These are phyloP conservation scores for Pontederia paniculata DNA, from an alignment of 176 grass and related monocot species.

Conservation along the genomic window DNA sequence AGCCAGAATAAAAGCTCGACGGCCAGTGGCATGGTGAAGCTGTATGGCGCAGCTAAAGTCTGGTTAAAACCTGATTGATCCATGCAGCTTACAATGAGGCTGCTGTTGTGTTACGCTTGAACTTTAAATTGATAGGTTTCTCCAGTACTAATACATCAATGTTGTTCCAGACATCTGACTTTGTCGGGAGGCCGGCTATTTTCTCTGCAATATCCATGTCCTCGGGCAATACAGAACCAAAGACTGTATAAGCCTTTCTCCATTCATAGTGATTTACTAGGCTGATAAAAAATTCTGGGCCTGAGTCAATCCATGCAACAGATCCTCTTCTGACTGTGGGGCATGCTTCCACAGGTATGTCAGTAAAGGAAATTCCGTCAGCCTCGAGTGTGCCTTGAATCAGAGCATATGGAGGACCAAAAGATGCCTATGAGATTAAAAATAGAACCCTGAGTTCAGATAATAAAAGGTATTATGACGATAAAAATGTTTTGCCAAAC, in stretches of 20 bases:
- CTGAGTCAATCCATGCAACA: slow-evolving; percentile 54
- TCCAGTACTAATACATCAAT: slow-evolving; percentile 45
- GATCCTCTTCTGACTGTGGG: slow-evolving; percentile 44
- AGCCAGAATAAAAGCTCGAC: too few species aligned
- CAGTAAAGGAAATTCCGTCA: slow-evolving; percentile 34
- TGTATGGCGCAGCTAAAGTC: too few species aligned
- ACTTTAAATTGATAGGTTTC: slow-evolving; percentile 44
- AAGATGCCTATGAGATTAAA: slow-evolving; percentile 37
- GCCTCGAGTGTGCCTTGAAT: slow-evolving; percentile 73
- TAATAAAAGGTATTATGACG: background rate
- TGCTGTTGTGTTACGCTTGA: slow-evolving; percentile 14
- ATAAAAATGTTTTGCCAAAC: too few species aligned
- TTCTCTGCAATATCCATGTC: slow-evolving; percentile 63
- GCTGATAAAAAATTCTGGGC: slow-evolving; percentile 87
- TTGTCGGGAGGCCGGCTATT: slow-evolving; percentile 36
- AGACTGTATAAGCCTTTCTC: slow-evolving; percentile 50
- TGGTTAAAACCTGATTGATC: too few species aligned
- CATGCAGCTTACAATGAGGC: too few species aligned
- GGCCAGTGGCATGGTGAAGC: too few species aligned
- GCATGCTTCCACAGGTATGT: slow-evolving; percentile 33
- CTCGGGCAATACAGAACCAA: slow-evolving; percentile 47
- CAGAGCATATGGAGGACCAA: slow-evolving; percentile 68
- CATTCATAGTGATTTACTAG: slow-evolving; percentile 62
- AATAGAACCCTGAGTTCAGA: background rate
- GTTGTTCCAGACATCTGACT: slow-evolving; percentile 43